Evolutionary conservation across 2,329 filamentous ascomycete species (phyloP).

Genomic region (Alternaria metachromatica): DNA sequence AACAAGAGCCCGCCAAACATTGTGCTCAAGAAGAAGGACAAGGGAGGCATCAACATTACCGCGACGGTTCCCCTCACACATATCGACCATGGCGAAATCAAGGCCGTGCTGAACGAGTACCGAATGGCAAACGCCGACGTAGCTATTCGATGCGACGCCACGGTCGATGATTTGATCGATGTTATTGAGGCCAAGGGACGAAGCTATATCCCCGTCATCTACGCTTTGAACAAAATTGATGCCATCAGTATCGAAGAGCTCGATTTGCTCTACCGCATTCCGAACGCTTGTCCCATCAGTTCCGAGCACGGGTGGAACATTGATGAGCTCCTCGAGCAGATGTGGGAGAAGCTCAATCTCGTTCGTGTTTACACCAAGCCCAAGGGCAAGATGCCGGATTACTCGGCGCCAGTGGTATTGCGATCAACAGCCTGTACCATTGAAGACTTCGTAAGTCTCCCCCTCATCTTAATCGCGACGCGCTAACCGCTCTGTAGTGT

Average conservation of each 20-base stretch:
- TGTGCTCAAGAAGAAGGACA: constrained; percentile 99
- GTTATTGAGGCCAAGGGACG: constrained; percentile 91
- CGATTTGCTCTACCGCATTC: constrained; percentile 93
- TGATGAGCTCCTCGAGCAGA: constrained; percentile 93
- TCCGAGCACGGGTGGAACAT: constrained; percentile 96
- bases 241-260: constrained; percentile 97
- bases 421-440: constrained; percentile 83
- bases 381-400: constrained; percentile 93
- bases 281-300: constrained; percentile 95
- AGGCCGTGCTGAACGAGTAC: constrained; percentile 97
- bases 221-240: constrained; percentile 99
- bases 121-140: constrained; percentile 96
- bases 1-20: constrained; percentile 98
- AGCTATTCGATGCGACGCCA: constrained; percentile 96
- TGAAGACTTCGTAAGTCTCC: constrained; percentile 87
- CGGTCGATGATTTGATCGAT: constrained; percentile 96
- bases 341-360: constrained; percentile 97
- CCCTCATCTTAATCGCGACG: constrained; percentile 12
- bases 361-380: constrained; percentile 97
- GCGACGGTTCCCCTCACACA: constrained; percentile 90
- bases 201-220: constrained; percentile 98
- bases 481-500: constrained; percentile 68
- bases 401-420: constrained; percentile 87
- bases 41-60: constrained; percentile 95
- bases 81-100: constrained; percentile 96